Evolutionary conservation across 345 rosid genomes (phyloP), one percentile per base, ranked within the genome.

Genomic region (Eucalyptus curtisii): DNA sequence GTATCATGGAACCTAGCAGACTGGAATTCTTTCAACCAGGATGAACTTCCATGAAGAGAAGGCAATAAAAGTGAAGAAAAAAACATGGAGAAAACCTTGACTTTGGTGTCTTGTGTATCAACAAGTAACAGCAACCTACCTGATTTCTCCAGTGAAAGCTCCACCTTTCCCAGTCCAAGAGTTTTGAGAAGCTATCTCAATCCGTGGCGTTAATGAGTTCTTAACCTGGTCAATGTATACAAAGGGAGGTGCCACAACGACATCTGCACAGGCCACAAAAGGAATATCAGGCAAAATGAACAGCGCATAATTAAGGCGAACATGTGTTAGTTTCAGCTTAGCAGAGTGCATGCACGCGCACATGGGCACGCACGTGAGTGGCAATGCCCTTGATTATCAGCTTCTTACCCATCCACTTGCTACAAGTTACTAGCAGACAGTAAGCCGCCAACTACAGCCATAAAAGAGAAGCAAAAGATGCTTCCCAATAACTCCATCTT

Each of bases 81-180:
- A 16, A 27, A 30, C 33, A 88, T 1, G n/a, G 33, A 37, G 49
- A 42, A 85, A 31, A 66, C 52, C 27, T 19, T 45, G 87, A 66
- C 17, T 79, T 30, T 37, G 47, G 44, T 45, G 55, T 61, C 44
- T 48, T 59, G 20, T 55, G 47, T 17, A 57, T 66, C 22, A 82
- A 89, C 55, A 61, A 25, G 44, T 37, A 57, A 33, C 91, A 86
- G 90, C 20, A 88, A 37, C 37, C 85, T 79, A 98, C 99, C 99
- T 98, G 94, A 98, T 98, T 95, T 98, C 99, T 90, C 99, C 99
- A 1, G 99, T 98, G 92, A 98, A 98, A 88, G 99, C 99, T 76
- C 99, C 99, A 61, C 99, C 99, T 93, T 98, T 98, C 9, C 97
- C 92, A 45, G 97, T 92, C 99, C 99, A 98, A 89, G 98, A 96